These are phyloP conservation scores for Ganoderma lucidum DNA, from an alignment of 1,284 basidiomycete genomes.

Conservation along the genomic window DNA sequence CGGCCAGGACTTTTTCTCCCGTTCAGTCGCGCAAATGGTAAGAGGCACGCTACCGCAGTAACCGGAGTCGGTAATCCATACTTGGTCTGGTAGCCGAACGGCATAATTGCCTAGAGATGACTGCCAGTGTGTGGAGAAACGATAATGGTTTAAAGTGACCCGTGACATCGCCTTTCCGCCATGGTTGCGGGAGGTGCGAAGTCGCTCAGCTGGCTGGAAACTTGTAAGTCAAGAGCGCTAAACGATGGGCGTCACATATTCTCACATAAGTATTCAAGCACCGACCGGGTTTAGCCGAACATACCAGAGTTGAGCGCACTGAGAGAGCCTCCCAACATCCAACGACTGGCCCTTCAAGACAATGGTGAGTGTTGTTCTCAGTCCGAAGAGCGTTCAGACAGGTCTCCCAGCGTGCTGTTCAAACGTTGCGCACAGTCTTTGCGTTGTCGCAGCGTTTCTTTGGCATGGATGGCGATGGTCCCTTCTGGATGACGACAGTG, in stretches of 20 bases:
- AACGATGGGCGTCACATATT: constrained; percentile 16
- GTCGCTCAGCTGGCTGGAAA: no score
- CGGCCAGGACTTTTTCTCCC: no score
- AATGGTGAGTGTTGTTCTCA: constrained; percentile 41
- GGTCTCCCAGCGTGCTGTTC: constrained; percentile 14
- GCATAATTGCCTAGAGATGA: no score
- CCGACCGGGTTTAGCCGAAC: constrained; percentile 30
- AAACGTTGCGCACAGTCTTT: constrained; percentile 13
- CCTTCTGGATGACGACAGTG: constrained; percentile 34
- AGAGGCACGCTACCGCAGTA: no score
- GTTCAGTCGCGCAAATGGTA: no score
- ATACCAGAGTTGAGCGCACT: constrained; percentile 21
- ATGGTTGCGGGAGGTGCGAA: no score
- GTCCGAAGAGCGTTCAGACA: constrained; percentile 12
- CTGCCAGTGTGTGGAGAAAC: no score
- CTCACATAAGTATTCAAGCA: constrained; percentile 15
- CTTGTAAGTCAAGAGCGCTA: constrained; percentile 2
- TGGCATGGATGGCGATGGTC: constrained; percentile 34
- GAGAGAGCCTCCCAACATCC: constrained; percentile 34
- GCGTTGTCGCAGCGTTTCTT: constrained; percentile 19
- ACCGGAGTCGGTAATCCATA: no score
- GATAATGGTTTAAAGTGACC: no score
- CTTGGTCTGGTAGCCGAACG: no score
- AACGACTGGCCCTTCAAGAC: constrained; percentile 41
- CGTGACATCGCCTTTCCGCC: no score